These are phyloP conservation scores for Candida manassasensis DNA, from an alignment of 805 yeast species.

Conservation along the genomic window DNA sequence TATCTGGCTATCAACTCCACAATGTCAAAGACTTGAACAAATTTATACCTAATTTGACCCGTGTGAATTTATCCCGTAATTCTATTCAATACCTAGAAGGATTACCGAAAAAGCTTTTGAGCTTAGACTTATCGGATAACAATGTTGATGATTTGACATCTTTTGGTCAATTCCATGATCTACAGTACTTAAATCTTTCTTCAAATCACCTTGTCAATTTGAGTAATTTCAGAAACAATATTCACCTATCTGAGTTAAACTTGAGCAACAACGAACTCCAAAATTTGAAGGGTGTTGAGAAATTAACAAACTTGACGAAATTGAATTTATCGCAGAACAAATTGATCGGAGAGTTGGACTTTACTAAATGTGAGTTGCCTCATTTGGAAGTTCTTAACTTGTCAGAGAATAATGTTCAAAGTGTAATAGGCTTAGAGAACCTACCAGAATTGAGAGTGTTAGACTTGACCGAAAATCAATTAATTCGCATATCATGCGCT, in stretches of 20 bases:
- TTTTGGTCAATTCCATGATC: constrained; percentile 34
- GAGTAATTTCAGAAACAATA: constrained; percentile 31
- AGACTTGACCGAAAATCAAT: constrained; percentile 39
- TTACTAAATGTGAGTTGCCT: constrained; percentile 28
- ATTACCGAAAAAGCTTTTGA: constrained; percentile 35
- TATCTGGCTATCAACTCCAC: constrained; percentile 30
- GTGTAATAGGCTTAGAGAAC: constrained; percentile 30
- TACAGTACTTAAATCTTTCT: constrained; percentile 40
- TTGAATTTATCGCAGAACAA: constrained; percentile 41
- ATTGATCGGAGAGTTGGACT: constrained; percentile 35
- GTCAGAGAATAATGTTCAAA: constrained; percentile 36
- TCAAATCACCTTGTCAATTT: constrained; percentile 33
- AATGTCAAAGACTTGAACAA: constrained; percentile 40
- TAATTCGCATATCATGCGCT: constrained; percentile 18
- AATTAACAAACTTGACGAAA: constrained; percentile 34
- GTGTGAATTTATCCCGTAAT: constrained; percentile 40
- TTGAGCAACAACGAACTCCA: constrained; percentile 32
- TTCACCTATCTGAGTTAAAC: constrained; percentile 40
- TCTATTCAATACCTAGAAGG: constrained; percentile 41
- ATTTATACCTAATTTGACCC: constrained; percentile 41
- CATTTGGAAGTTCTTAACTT: constrained; percentile 42
- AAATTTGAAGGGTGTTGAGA: constrained; percentile 31
- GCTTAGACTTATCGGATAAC: constrained; percentile 37
- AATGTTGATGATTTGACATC: constrained; percentile 37
- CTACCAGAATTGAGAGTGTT: constrained; percentile 34